phyloP scores from a whole-genome alignment of 805 yeast species.

The Lachancea meyersii region DNA sequence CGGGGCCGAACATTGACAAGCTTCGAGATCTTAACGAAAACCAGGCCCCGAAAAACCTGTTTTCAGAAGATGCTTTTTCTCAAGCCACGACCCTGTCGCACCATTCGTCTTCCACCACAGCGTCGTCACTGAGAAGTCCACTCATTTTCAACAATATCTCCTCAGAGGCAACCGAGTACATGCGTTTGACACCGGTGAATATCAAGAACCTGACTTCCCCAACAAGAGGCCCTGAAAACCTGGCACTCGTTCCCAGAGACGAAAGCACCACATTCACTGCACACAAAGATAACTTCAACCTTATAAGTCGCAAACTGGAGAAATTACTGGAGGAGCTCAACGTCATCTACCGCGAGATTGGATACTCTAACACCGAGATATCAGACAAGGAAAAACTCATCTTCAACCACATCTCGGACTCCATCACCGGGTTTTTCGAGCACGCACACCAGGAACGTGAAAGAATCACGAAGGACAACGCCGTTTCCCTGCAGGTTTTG shows the following conservation, averaged over 20 bases:
- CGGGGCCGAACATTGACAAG: background rate
- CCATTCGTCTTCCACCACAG: conserved; percentile 5
- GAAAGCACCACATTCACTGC: conserved; percentile 12
- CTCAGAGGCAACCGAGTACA: conserved; percentile 18
- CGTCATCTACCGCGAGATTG: conserved; percentile 45
- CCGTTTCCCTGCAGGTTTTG: conserved; percentile 23
- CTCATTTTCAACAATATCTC: conserved; percentile 4
- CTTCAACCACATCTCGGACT: conserved; percentile 43
- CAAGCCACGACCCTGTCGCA: background rate
- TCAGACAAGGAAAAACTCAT: conserved; percentile 44
- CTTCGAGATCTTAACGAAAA: conserved; percentile 7
- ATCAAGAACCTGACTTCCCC: conserved; percentile 20
- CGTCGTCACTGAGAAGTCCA: conserved; percentile 6
- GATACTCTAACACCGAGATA: conserved; percentile 47
- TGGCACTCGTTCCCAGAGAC: background rate
- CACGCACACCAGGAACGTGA: conserved; percentile 36
- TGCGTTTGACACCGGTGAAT: conserved; percentile 29
- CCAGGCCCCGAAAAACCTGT: background rate
- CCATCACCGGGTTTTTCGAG: conserved; percentile 39
- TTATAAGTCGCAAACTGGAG: conserved; percentile 29
- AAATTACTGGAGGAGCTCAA: conserved; percentile 38
- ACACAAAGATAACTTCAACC: conserved; percentile 29
- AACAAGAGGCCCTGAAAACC: conserved; percentile 9
- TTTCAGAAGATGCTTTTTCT: background rate
- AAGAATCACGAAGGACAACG: conserved; percentile 28